Evolutionary conservation across 2,329 filamentous ascomycete species (phyloP).

Genomic region (Fonsecaea monophora): DNA sequence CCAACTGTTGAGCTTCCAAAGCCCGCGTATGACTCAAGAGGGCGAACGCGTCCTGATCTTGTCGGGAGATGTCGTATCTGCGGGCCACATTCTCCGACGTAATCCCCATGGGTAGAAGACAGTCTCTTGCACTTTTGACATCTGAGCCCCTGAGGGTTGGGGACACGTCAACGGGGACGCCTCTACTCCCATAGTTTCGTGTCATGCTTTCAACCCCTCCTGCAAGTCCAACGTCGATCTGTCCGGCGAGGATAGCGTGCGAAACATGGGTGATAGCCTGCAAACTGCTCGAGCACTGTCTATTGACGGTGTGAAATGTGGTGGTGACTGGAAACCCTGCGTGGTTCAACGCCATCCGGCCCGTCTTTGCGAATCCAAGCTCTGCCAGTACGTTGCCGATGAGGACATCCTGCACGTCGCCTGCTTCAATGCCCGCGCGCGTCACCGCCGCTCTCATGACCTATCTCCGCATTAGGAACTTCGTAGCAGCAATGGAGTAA

Average conservation of each 20-base stretch:
- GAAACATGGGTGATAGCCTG: constrained; percentile 94
- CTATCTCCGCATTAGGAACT: not conserved
- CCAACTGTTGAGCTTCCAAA: constrained; percentile 85
- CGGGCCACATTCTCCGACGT: constrained; percentile 92
- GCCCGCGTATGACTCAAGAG: constrained; percentile 86
- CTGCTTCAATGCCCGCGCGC: not conserved
- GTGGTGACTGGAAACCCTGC: constrained; percentile 60
- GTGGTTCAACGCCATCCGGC: constrained; percentile 1
- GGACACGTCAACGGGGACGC: not conserved
- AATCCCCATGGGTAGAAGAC: constrained; percentile 94
- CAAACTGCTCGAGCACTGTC: constrained; percentile 95
- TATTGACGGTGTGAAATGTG: constrained; percentile 79
- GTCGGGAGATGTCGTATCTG: constrained; percentile 82
- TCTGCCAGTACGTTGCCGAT: not conserved
- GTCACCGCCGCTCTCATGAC: constrained; percentile 4
- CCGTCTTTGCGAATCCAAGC: constrained; percentile 8
- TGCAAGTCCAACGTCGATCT: constrained; percentile 85
- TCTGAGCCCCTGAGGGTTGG: not conserved
- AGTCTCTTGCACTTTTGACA: constrained; percentile 69
- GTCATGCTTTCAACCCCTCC: constrained; percentile 87
- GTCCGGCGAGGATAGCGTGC: constrained; percentile 77
- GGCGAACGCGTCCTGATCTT: constrained; percentile 81
- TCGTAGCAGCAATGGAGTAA: not conserved
- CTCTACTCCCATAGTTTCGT: constrained; percentile 44
- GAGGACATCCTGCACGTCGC: constrained; percentile 1